Percentiles rank a stretch among this genome's conserved stretches.
Conservation (phyloP, 495 filamentous ascomycete species). For the Penicillium pulvis region DNA sequence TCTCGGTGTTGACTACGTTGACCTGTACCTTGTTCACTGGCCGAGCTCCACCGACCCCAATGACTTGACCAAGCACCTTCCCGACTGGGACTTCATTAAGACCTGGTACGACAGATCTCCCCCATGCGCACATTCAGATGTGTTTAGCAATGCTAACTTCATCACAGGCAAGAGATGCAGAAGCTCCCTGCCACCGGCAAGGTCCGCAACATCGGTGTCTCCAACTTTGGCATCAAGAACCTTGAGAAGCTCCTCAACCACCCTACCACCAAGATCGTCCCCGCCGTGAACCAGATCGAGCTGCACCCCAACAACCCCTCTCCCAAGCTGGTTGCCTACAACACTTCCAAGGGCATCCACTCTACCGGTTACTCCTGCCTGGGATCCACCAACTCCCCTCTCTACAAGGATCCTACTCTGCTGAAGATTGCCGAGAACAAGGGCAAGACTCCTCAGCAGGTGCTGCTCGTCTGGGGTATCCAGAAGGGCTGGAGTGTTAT, state of each 20-base stretch:
- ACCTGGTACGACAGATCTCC: constrained; percentile 56
- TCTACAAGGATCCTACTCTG: constrained; percentile 61
- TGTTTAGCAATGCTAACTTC: constrained; percentile 1
- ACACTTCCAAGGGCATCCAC: constrained; percentile 68
- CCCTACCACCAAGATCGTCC: constrained; percentile 62
- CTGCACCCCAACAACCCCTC: constrained; percentile 82
- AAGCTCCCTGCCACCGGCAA: constrained; percentile 78
- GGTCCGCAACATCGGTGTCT: constrained; percentile 71
- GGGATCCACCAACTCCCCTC: constrained; percentile 58
- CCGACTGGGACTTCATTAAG: constrained; percentile 80
- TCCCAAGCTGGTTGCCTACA: constrained; percentile 77
- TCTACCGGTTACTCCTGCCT: constrained; percentile 69
- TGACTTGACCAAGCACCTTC: constrained; percentile 56
- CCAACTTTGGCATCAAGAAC: constrained; percentile 64
- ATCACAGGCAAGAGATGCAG: constrained; percentile 68
- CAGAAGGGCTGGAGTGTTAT: constrained; percentile 74
- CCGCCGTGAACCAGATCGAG: constrained; percentile 91
- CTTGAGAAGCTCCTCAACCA: constrained; percentile 57
- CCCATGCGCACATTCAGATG: background rate
- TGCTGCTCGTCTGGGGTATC: constrained; percentile 68
- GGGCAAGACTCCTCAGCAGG: constrained; percentile 67
- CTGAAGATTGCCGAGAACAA: constrained; percentile 63
- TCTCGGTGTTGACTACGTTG: constrained; percentile 75
- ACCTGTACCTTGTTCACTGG: constrained; percentile 89
- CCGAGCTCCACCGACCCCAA: constrained; percentile 64